Base-by-base conservation (phyloP, 371 early-diverging fungal genomes). In the Mortierella sp. region DNA sequence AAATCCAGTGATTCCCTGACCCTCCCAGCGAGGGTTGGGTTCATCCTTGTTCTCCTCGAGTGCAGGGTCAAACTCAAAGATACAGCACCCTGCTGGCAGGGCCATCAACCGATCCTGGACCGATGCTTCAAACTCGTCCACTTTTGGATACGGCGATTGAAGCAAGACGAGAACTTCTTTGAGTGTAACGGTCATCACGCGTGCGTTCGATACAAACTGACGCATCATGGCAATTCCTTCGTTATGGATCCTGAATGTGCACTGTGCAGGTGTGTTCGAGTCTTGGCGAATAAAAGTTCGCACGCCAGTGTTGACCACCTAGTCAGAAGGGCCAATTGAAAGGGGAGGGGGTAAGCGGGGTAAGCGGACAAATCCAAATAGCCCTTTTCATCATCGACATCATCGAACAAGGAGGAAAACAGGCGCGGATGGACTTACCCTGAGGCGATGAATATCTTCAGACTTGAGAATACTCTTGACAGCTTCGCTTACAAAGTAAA, bases 261-360 rank as follows among this genome's bases (percentile, higher is more conserved):
- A 92, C 12, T 79, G 84, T 30, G 83, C 83, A 4, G 64, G 70
- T 28, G 84, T 84, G 48, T 81, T 63, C 38, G 81, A 79, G 38
- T 88, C 88, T 81, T 89, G 91, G 59, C 94, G 89, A 26, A 89
- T 87, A 76, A 98, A 95, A 2, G 91, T 74, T 54, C 89, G 84
- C 50, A 97, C 91, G 38, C 97, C 97, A 0, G 96, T 93, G 82
- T 97, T 95, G 54, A 97, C 94, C 5, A 91, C 82, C 78, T 86
- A 58, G 8, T n/a, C n/a, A n/a, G n/a, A n/a, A n/a, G n/a, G n/a
- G n/a, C n/a, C n/a, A n/a, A n/a, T n/a, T n/a, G n/a, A n/a, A n/a
- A n/a, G n/a, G n/a, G n/a, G n/a, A n/a, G n/a, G n/a, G n/a, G n/a
- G n/a, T n/a, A n/a, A n/a, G n/a, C n/a, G n/a, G n/a, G n/a, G n/a